phyloP scores from a whole-genome alignment of 169 alveolate species.

The Plasmodium malariae region DNA sequence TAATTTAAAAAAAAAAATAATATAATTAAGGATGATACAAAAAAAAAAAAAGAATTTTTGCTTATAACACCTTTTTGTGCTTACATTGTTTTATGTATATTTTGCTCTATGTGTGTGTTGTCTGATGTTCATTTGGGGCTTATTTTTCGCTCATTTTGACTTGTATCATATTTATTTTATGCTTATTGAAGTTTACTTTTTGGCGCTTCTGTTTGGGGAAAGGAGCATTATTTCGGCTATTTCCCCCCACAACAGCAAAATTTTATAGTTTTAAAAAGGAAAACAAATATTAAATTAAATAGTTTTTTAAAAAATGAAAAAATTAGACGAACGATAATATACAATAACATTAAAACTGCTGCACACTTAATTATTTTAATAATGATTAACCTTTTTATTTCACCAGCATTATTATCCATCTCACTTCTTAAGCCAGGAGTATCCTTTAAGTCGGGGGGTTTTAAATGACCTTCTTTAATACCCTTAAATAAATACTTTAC shows the following conservation, averaged over 20 bases:
- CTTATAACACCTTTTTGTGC: not conserved
- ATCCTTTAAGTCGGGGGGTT: not conserved
- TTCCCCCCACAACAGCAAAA: slow-evolving; percentile 73
- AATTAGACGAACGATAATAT: slow-evolving; percentile 10
- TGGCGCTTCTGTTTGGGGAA: too few species aligned
- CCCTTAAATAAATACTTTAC: slow-evolving; percentile 17
- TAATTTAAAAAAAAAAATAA: too few species aligned
- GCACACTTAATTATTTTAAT: slow-evolving; percentile 38
- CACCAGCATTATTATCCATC: slow-evolving; percentile 19
- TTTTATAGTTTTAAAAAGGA: slow-evolving; percentile 44
- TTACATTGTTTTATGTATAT: not conserved
- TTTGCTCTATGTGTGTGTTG: not conserved
- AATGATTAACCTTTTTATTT: slow-evolving; percentile 48
- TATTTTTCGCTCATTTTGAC: too few species aligned
- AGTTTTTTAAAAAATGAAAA: slow-evolving; percentile 34
- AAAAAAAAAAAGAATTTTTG: slow-evolving; percentile 1
- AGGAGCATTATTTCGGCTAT: not conserved
- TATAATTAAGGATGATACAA: too few species aligned
- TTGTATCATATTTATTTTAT: too few species aligned
- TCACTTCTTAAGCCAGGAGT: not conserved
- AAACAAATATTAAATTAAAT: slow-evolving; percentile 18
- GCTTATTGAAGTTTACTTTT: too few species aligned
- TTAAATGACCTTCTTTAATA: not conserved
- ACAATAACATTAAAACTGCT: slow-evolving; percentile 15
- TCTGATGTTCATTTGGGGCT: too few species aligned